Evolutionary conservation across 179 eudicot genomes (phyloP), one percentile per base, ranked within the genome.

Genomic region (Corrigiola litoralis): DNA sequence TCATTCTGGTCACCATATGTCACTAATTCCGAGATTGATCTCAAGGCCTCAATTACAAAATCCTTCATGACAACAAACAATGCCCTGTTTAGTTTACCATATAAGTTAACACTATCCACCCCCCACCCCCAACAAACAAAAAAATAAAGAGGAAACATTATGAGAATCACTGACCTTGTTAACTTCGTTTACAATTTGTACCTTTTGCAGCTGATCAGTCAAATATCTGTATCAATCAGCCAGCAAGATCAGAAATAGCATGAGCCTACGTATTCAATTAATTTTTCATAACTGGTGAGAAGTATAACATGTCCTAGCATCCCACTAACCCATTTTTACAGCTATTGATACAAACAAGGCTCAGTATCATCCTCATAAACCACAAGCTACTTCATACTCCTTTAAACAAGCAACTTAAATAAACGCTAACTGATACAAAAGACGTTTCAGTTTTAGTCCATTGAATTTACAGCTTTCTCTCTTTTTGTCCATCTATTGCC

Each of bases 1-100:
- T 94, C 94, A 88, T 94, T 89, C 78, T 94, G 99, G 80, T 94
- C 99, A 12, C 99, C 99, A 61, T 90, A 94, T 27, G 85, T 94
- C 70, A 94, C 80, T 81, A 94, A 78, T 76, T 94, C 99, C 0
- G 99, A 87, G 72, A 90, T 84, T 62, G 96, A 84, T 78, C 99
- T 84, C 77, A 94, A 54, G 54, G 97, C 96, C 85, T 94, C 99
- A 55, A 94, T 77, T 28, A 94, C 89, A 77, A 87, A 84, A 65
- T 81, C 96, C 99, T 94, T 69, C 58, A 73, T 28, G 55, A 27
- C 38, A 76, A 29, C 47, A 66, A 5, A 57, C 29, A 56, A n/a
- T n/a, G n/a, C n/a, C n/a, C n/a, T n/a, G n/a, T n/a, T n/a, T n/a
- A n/a, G n/a, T n/a, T n/a, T n/a, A n/a, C n/a, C n/a, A n/a, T n/a